A percentile compares a stretch with the other conserved stretches of the same genome.
Conservation (phyloP, 805 yeast species). For the Yamadazyma phyllophila region DNA sequence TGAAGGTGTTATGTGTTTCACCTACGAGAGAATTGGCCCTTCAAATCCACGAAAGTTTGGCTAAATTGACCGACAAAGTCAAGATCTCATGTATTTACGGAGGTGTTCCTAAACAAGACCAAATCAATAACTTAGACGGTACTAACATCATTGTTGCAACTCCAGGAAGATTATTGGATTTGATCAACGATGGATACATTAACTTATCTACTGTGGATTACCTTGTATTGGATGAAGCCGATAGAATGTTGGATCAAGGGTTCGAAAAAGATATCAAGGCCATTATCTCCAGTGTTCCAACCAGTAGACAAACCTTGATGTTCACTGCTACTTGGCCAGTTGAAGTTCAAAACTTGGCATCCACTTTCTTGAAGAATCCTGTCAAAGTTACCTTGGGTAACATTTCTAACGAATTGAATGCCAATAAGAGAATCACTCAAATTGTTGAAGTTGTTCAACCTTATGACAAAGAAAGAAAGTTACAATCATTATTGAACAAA, state of each 20-base stretch:
- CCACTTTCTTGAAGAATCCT: slow-evolving; percentile 79
- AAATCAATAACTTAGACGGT: slow-evolving; percentile 61
- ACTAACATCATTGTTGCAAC: slow-evolving; percentile 91
- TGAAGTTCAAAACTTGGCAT: slow-evolving; percentile 90
- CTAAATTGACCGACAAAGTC: slow-evolving; percentile 60
- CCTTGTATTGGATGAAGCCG: slow-evolving; percentile 95
- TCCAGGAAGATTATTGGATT: slow-evolving; percentile 94
- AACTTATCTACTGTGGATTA: slow-evolving; percentile 66
- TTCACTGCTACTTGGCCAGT: slow-evolving; percentile 99
- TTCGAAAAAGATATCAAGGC: slow-evolving; percentile 93
- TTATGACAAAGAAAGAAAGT: slow-evolving; percentile 70
- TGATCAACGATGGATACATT: slow-evolving; percentile 83
- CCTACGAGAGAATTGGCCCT: slow-evolving; percentile 98
- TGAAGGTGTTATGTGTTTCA: slow-evolving; percentile 80
- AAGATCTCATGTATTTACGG: slow-evolving; percentile 89
- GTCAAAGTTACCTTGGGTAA: slow-evolving; percentile 91
- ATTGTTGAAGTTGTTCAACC: slow-evolving; percentile 86
- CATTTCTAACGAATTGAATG: slow-evolving; percentile 80
- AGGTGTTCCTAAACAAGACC: slow-evolving; percentile 95
- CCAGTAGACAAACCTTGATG: slow-evolving; percentile 86
- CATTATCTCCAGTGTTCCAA: slow-evolving; percentile 60
- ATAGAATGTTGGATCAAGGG: slow-evolving; percentile 97
- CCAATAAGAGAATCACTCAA: slow-evolving; percentile 92
- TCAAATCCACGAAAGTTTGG: slow-evolving; percentile 85
- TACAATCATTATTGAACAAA: slow-evolving; percentile 67